Percentiles rank a stretch among this genome's conserved stretches.
Conservation (phyloP, 441 rosid species). For the Croton setiger region DNA sequence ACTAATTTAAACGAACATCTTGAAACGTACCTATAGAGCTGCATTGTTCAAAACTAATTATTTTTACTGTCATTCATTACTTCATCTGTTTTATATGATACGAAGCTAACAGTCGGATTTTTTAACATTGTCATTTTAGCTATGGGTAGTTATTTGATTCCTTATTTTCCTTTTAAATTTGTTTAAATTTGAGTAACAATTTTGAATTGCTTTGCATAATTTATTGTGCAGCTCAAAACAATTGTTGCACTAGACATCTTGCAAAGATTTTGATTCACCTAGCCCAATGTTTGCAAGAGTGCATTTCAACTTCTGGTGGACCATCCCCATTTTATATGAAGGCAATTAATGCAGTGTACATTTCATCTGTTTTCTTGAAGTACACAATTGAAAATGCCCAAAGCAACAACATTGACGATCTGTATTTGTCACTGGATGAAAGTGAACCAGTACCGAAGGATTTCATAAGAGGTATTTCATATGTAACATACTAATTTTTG, state of each 20-base stretch:
- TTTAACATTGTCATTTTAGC: not conserved
- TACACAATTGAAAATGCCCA: conserved; percentile 63
- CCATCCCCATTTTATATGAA: conserved; percentile 41
- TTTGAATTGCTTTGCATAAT: not conserved
- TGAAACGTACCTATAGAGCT: not conserved
- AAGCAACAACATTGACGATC: conserved; percentile 42
- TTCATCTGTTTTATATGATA: conserved; percentile 3
- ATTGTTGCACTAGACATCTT: conserved; percentile 77
- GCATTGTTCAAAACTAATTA: not conserved
- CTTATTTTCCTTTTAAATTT: not conserved
- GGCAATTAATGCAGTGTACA: conserved; percentile 73
- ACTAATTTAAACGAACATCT: not conserved
- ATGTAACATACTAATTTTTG: not conserved
- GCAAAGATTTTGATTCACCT: conserved; percentile 84
- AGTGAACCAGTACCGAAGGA: conserved; percentile 59
- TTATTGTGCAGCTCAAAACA: conserved; percentile 60
- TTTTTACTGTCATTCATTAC: not conserved
- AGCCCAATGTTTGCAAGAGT: conserved; percentile 77
- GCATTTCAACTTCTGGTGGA: conserved; percentile 42
- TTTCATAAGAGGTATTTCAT: conserved; percentile 53
- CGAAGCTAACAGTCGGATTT: not conserved
- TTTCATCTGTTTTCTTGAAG: conserved; percentile 85
- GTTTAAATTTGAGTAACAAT: not conserved
- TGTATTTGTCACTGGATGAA: conserved; percentile 61
- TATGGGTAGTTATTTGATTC: not conserved